phyloP scores from a whole-genome alignment of 371 early-diverging fungal species.

The Syncephalis fuscata region DNA sequence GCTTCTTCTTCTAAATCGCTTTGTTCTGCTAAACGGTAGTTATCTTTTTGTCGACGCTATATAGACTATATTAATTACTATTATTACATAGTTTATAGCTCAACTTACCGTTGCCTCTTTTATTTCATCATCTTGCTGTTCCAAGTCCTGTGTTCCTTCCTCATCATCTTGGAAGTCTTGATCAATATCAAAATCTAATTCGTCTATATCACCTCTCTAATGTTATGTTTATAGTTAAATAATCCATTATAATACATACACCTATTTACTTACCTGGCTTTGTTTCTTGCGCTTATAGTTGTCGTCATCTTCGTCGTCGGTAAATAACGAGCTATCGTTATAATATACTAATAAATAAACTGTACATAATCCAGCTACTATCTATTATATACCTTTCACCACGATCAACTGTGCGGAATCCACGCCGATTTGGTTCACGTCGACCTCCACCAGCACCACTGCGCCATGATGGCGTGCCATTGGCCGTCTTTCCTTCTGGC shows the following conservation, averaged over 20 bases:
- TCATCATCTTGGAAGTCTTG: conserved; percentile 75
- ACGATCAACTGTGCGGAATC: background rate
- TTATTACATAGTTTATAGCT: too few relatives aligned
- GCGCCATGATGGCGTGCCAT: background rate
- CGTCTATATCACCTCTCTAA: conserved; percentile 41
- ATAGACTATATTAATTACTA: conserved; percentile 1
- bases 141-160: conserved; percentile 49
- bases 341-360: background rate
- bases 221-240: background rate
- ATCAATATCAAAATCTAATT: conserved; percentile 51
- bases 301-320: conserved; percentile 17
- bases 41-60: background rate
- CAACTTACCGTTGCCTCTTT: conserved; percentile 25
- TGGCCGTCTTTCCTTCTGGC: background rate
- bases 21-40: conserved; percentile 5
- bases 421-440: background rate
- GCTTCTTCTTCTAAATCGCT: conserved; percentile 19
- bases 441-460: background rate
- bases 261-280: background rate
- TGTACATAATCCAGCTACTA: background rate
- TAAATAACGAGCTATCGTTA: conserved; percentile 1
- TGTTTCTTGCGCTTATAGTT: conserved; percentile 9
- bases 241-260: background rate
- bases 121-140: conserved; percentile 40
- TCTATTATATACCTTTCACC: background rate